A percentile compares a stretch with the other conserved stretches of the same genome.
phyloP scores from a whole-genome alignment of 2,329 filamentous ascomycete genomes.

The Colletotrichum sp. region DNA sequence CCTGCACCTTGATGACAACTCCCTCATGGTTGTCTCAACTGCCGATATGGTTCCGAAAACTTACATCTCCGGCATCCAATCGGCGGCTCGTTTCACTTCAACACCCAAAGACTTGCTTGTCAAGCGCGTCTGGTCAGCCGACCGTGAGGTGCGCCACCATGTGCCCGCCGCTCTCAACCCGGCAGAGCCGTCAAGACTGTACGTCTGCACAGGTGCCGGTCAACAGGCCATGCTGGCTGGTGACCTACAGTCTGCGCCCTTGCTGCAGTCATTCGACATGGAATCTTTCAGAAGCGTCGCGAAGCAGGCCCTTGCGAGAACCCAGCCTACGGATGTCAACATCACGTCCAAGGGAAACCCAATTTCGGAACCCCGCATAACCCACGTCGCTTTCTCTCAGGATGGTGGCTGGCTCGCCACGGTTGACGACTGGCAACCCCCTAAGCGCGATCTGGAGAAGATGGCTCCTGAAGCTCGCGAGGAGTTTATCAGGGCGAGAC shows the following conservation, averaged over 20 bases:
- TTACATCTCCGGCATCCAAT: slow-evolving; percentile 84
- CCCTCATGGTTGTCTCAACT: slow-evolving; percentile 87
- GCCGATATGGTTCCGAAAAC: slow-evolving; percentile 85
- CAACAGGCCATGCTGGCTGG: slow-evolving; percentile 61
- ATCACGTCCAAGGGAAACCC: slow-evolving; percentile 72
- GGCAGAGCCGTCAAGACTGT: slow-evolving; percentile 64
- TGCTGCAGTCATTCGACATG: slow-evolving; percentile 87
- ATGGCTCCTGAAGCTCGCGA: slow-evolving; percentile 38
- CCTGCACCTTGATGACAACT: slow-evolving; percentile 89
- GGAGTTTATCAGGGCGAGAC: slow-evolving; percentile 55
- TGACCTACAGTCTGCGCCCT: slow-evolving; percentile 56
- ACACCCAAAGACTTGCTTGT: slow-evolving; percentile 59
- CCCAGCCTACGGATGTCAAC: slow-evolving; percentile 84
- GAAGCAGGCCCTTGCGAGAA: slow-evolving; percentile 89
- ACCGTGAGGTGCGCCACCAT: slow-evolving; percentile 48
- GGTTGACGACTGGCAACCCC: slow-evolving; percentile 88
- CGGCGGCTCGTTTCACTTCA: slow-evolving; percentile 55
- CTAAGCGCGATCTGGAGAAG: slow-evolving; percentile 68
- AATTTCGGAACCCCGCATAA: slow-evolving; percentile 80
- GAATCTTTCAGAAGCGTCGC: slow-evolving; percentile 76
- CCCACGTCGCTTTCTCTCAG: slow-evolving; percentile 74
- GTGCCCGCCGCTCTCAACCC: slow-evolving; percentile 70
- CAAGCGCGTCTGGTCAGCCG: slow-evolving; percentile 52
- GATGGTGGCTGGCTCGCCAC: slow-evolving; percentile 92
- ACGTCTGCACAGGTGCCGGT: slow-evolving; percentile 70